Evolutionary conservation across 139 green algal genomes (phyloP), one percentile per base, ranked within the genome.

Genomic region (Asterochloris sp.): DNA sequence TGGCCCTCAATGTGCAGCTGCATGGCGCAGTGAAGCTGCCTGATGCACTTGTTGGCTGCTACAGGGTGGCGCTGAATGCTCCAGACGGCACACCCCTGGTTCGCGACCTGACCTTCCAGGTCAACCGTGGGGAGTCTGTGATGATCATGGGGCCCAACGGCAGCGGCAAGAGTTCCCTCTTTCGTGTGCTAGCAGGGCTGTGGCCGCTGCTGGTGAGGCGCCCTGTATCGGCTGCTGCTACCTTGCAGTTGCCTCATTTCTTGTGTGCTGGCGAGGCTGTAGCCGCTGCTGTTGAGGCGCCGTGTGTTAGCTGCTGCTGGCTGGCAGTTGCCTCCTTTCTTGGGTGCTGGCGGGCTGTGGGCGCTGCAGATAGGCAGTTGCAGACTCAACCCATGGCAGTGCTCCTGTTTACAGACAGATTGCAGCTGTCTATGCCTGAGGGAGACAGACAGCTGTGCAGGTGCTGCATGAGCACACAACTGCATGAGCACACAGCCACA

Each of bases 81-180:
- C 96, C 96, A 23, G 96, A 99, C 79, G 92, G 92, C 71, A 90
- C 85, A 0, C 73, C 91, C 10, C 89, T 98, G 86, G 92, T 98
- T 61, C 86, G 91, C 62, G 92, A 98, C 79, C 90, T 98, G 73
- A 90, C 76, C 17, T 96, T 98, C 79, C 86, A 95, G 38, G 94
- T 95, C 69, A 79, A 81, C 63, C 83, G 82, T 0, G 91, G 94
- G 17, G 75, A 82, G 24, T 93, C 84, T 61, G 85, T 97, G 19
- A 88, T 98, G 85, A 86, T 98, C 66, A 97, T 96, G 93, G 95
- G 95, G 0, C 95, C 95, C 69, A 98, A 98, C 79, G 95, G 94
- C 73, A 93, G 86, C 71, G 95, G 95, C 86, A 98, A 98, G 88
- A 91, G 83, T 82, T 94, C 87, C 15, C 89, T 96, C 27, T 93